A percentile compares a stretch with the other conserved stretches of the same genome.
These are phyloP conservation scores for Gloeostereum incarnatum DNA, from an alignment of 768 basidiomycete species.

Conservation along the genomic window DNA sequence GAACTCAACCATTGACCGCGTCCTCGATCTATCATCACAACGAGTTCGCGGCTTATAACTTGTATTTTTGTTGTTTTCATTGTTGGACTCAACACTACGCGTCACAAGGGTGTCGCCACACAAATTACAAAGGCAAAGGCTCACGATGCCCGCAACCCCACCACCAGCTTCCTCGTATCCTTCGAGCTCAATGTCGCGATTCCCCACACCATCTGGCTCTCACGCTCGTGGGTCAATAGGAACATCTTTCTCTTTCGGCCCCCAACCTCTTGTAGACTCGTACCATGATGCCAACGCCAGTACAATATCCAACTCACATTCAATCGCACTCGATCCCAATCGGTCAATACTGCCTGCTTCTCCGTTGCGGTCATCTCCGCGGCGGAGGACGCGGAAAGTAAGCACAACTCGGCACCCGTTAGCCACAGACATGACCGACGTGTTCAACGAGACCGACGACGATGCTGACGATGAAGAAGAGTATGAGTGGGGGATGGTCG, in stretches of 20 bases:
- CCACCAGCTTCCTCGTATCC: too few relatives aligned
- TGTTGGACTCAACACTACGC: too few relatives aligned
- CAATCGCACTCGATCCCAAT: slow-evolving; percentile 69
- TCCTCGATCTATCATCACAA: too few relatives aligned
- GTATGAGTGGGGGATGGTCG: slow-evolving; percentile 80
- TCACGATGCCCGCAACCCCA: too few relatives aligned
- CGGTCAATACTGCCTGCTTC: slow-evolving; percentile 70
- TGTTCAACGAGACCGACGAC: slow-evolving; percentile 59
- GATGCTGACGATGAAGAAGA: slow-evolving; percentile 49
- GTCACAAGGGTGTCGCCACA: too few relatives aligned
- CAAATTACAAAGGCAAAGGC: too few relatives aligned
- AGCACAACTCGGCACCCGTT: slow-evolving; percentile 52
- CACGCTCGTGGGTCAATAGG: slow-evolving; percentile 63
- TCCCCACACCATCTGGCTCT: slow-evolving; percentile 46
- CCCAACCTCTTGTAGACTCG: slow-evolving; percentile 66
- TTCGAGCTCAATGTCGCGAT: slow-evolving; percentile 36
- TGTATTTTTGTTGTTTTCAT: too few relatives aligned
- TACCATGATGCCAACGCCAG: slow-evolving; percentile 59
- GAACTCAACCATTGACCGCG: too few relatives aligned
- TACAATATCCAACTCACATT: slow-evolving; percentile 42
- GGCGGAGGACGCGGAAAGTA: slow-evolving; percentile 44
- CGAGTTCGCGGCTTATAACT: too few relatives aligned
- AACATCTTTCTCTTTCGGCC: slow-evolving; percentile 79
- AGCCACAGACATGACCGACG: slow-evolving; percentile 68
- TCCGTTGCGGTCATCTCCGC: slow-evolving; percentile 60